Evolutionary conservation across 2,329 filamentous ascomycete species (phyloP).

Genomic region (Colletotrichum lini): DNA sequence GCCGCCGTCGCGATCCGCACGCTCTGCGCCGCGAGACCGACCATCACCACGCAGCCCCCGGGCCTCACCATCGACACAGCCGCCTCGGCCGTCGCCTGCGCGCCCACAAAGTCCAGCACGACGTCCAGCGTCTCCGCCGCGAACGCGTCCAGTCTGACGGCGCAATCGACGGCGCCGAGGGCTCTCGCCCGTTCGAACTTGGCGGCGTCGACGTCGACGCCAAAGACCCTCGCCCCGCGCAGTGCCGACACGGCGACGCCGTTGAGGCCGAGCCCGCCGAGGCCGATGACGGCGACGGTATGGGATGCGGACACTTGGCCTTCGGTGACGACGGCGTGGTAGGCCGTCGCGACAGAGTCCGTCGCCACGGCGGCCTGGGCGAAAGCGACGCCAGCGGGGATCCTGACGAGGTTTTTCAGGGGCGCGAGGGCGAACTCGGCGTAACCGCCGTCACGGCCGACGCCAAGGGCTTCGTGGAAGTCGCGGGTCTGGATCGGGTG

Average conservation of each 20-base stretch:
- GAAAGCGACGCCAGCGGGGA: constrained; percentile 18
- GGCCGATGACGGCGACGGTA: constrained; percentile 27
- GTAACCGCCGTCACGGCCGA: constrained; percentile 32
- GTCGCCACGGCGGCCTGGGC: constrained; percentile 28
- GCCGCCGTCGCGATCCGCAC: neutral
- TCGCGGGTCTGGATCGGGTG: constrained; percentile 28
- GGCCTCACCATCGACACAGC: constrained; percentile 18
- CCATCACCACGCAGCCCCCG: constrained; percentile 33
- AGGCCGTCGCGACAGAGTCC: constrained; percentile 32
- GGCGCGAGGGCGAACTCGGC: constrained; percentile 31
- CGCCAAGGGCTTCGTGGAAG: constrained; percentile 28
- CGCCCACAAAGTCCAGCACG: constrained; percentile 35
- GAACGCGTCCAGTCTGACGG: neutral
- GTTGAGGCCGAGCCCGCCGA: constrained; percentile 33
- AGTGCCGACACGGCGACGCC: constrained; percentile 26
- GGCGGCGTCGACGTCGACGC: constrained; percentile 17
- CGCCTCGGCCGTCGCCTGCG: constrained; percentile 21
- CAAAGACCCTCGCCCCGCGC: constrained; percentile 26
- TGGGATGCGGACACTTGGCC: neutral
- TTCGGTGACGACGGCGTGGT: constrained; percentile 40
- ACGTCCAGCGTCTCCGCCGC: constrained; percentile 20
- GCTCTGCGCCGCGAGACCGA: constrained; percentile 25
- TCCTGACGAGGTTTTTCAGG: constrained; percentile 17
- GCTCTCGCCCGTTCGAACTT: constrained; percentile 28
- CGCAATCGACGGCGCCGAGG: neutral